phyloP scores from a whole-genome alignment of 1,284 basidiomycete species.

The Puccinia brachypodii region DNA sequence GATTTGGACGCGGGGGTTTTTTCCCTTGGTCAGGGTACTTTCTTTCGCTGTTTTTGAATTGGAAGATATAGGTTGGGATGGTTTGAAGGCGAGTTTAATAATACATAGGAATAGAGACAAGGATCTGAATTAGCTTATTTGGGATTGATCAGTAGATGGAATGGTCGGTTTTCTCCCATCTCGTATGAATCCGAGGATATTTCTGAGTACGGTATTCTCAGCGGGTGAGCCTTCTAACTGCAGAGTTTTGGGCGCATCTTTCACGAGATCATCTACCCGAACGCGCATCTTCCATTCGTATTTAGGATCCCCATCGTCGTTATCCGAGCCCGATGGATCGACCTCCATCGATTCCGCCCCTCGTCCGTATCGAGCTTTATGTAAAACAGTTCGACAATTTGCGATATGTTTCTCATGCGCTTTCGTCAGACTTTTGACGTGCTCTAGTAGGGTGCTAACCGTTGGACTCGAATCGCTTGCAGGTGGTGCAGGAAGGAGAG shows the following conservation, averaged over 20 bases:
- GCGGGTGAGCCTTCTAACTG: neutral
- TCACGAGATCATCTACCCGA: slow-evolving; percentile 31
- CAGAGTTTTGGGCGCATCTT: neutral
- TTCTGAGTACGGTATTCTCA: slow-evolving; percentile 16
- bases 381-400: slow-evolving; percentile 31
- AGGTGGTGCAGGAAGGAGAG: slow-evolving; percentile 29
- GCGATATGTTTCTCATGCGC: slow-evolving; percentile 39
- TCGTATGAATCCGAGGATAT: slow-evolving; percentile 35
- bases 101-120: no score
- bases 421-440: slow-evolving; percentile 32
- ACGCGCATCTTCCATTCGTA: slow-evolving; percentile 49
- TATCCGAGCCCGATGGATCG: slow-evolving; percentile 9
- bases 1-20: no score
- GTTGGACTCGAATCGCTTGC: slow-evolving; percentile 24
- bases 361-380: slow-evolving; percentile 39
- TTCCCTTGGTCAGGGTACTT: no score
- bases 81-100: no score
- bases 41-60: no score
- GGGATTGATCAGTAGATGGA: neutral
- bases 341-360: neutral
- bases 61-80: no score
- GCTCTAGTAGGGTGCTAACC: slow-evolving; percentile 20
- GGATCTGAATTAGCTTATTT: no score
- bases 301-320: slow-evolving; percentile 24
- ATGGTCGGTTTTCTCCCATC: slow-evolving; percentile 12